These are phyloP conservation scores for Podaxis rugospora DNA, from an alignment of 768 basidiomycete genomes.

Conservation along the genomic window DNA sequence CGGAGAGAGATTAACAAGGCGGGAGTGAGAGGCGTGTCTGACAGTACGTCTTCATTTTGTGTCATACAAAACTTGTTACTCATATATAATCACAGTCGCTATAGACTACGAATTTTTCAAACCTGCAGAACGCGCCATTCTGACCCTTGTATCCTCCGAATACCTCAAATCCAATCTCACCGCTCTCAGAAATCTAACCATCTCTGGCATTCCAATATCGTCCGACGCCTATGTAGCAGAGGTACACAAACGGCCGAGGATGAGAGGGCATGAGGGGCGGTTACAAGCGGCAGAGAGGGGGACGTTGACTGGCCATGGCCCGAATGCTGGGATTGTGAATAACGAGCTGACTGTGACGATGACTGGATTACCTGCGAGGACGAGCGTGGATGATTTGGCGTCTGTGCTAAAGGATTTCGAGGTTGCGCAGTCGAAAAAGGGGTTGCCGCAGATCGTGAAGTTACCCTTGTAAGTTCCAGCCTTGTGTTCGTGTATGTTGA, in stretches of 20 bases:
- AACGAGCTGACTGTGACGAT: constrained; percentile 53
- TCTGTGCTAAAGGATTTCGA: constrained; percentile 39
- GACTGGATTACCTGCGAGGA: constrained; percentile 55
- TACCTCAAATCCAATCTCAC: constrained; percentile 36
- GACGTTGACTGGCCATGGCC: constrained; percentile 35
- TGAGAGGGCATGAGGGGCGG: constrained; percentile 27
- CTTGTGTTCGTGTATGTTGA: neutral
- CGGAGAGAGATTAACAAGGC: constrained; percentile 36
- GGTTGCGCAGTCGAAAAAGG: constrained; percentile 31
- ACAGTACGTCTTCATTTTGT: constrained; percentile 28
- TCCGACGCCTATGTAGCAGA: neutral
- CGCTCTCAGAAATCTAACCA: constrained; percentile 35
- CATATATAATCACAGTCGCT: constrained; percentile 35
- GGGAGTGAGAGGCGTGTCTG: constrained; percentile 40
- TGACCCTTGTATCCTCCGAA: constrained; percentile 49
- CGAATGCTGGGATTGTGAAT: constrained; percentile 45
- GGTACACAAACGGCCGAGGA: neutral
- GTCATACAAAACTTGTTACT: neutral
- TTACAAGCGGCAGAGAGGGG: constrained; percentile 23
- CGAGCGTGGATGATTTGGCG: constrained; percentile 29
- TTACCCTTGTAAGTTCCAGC: constrained; percentile 40
- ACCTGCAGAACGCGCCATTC: constrained; percentile 54
- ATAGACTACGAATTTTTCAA: constrained; percentile 57
- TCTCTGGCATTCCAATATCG: constrained; percentile 34
- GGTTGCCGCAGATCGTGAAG: constrained; percentile 44